Evolutionary conservation across 108 stramenopile species (phyloP).

Genomic region (Nitzschia sp.): DNA sequence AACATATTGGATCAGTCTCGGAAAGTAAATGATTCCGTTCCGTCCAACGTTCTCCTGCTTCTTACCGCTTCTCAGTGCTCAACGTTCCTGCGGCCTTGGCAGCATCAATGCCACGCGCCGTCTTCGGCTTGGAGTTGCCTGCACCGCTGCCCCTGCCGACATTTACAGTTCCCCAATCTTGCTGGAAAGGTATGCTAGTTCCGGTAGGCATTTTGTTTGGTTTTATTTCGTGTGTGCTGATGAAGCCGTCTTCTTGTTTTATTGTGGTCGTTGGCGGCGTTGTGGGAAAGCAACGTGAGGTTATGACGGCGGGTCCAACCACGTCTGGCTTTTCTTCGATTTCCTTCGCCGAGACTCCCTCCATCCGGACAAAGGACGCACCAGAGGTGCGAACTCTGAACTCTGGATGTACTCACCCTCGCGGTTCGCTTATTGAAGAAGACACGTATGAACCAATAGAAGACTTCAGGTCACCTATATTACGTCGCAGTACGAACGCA

Average conservation of each 20-base stretch:
- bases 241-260: constrained; percentile 1
- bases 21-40: too few relatives aligned
- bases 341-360: too few relatives aligned
- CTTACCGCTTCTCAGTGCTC: constrained; percentile 56
- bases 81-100: constrained; percentile 66
- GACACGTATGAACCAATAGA: too few relatives aligned
- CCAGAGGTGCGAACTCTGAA: too few relatives aligned
- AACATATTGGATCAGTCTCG: too few relatives aligned
- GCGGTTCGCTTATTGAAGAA: too few relatives aligned
- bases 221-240: constrained; percentile 10
- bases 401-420: too few relatives aligned
- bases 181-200: constrained; percentile 51
- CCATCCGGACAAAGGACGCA: too few relatives aligned
- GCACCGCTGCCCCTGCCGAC: constrained; percentile 54
- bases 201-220: constrained; percentile 39
- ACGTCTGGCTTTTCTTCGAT: too few relatives aligned
- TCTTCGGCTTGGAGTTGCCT: constrained; percentile 49
- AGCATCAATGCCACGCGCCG: constrained; percentile 48
- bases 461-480: too few relatives aligned
- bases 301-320: not conserved
- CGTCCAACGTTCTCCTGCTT: too few relatives aligned
- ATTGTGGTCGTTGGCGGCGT: not conserved
- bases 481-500: too few relatives aligned
- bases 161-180: constrained; percentile 88
- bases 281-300: not conserved